Conservation (phyloP, 2,329 filamentous ascomycete species). For the Xylariaceae sp. region DNA sequence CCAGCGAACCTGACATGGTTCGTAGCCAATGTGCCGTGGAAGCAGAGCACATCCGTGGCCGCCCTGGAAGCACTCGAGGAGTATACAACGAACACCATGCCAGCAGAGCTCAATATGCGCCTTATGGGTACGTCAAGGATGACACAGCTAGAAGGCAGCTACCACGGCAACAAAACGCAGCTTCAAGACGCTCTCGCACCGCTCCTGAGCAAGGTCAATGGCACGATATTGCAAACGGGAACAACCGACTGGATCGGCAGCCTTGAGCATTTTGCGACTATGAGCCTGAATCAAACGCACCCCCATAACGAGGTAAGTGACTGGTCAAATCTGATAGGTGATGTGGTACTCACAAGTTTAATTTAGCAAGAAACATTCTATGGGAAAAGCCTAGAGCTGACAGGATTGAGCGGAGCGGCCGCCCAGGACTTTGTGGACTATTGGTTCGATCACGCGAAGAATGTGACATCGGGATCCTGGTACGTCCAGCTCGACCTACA, state of each 20-base stretch:
- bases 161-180: conserved; percentile 34
- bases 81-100: conserved; percentile 31
- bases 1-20: conserved; percentile 30
- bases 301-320: conserved; percentile 28
- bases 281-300: conserved; percentile 27
- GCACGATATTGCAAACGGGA: conserved; percentile 30
- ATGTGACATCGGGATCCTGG: conserved; percentile 34
- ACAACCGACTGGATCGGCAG: conserved; percentile 30
- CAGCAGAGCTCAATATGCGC: conserved; percentile 40
- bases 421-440: conserved; percentile 37
- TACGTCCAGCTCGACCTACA: conserved; percentile 41
- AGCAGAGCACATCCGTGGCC: conserved; percentile 22
- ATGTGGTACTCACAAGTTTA: conserved; percentile 10
- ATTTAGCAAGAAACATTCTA: conserved; percentile 40
- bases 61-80: conserved; percentile 47
- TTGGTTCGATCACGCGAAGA: conserved; percentile 37
- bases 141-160: conserved; percentile 37
- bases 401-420: conserved; percentile 32
- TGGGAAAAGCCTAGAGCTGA: conserved; percentile 38
- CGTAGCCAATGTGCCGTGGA: conserved; percentile 25
- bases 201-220: conserved; percentile 32
- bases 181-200: conserved; percentile 32
- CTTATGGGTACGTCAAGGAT: conserved; percentile 34
- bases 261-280: conserved; percentile 31
- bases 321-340: not conserved